Base-by-base conservation (phyloP, 129 eudicot species). In the Centaurea solstitialis region DNA sequence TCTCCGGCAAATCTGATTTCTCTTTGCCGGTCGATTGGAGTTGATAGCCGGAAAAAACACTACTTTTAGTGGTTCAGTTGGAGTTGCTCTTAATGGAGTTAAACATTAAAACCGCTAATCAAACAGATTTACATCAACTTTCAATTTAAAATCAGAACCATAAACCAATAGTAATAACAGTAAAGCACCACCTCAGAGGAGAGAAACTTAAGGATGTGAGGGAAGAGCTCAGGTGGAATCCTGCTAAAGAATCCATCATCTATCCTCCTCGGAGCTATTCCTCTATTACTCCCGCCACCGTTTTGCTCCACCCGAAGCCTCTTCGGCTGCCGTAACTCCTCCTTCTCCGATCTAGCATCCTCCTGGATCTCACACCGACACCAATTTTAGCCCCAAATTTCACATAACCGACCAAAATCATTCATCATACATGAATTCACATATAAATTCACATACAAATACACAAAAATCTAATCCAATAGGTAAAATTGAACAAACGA, bases 181-280 rank as follows among this genome's bases (percentile, higher is more conserved):
- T 47, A 74, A 26, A 26, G 47, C 33, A 45, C 59, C 57, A 94
- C 99, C 97, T 95, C 99, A 6, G 99, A 95, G 0, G 99, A 95
- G 26, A 95, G 91, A 72, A 90, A 95, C 86, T 95, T 95, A 61
- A 95, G 97, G 78, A 95, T 95, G 75, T 92, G 90, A 84, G 73
- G 89, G 53, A 86, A 86, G 81, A 95, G 89, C 81, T 95, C 99
- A 9, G 97, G 93, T 45, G 97, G 99, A 70, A 95, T 77, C 74
- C 85, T 85, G 73, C 92, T 87, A 68, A 92, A 83, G 72, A 85
- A 38, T 28, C 99, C 97, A n/a, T 83, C 91, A 22, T 92, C 97
- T 15, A 88, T 85, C 90, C 89, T 86, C 82, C 79, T 86, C 1
- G 90, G 84, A 61, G 72, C 45, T 47, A 33, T 71, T 33, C 70